These are phyloP conservation scores for Urtica urens DNA, from an alignment of 306 rosid species.

Conservation along the genomic window DNA sequence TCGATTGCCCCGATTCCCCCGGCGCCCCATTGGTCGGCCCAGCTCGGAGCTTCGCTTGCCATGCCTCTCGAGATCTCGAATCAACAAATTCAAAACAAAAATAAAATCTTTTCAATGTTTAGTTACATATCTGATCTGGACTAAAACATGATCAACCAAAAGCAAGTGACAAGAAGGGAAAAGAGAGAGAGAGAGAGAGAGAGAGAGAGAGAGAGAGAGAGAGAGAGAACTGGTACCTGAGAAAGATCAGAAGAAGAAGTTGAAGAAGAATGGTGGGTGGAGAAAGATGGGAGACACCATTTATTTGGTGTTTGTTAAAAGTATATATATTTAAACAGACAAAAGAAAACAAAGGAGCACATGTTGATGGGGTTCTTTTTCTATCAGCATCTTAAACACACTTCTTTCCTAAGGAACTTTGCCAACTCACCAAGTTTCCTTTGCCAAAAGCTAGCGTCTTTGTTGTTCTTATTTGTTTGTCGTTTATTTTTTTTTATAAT, in stretches of 20 bases:
- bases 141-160: neutral
- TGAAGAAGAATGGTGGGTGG: neutral
- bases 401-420: slow-evolving; percentile 23
- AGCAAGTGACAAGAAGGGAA: neutral
- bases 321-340: slow-evolving; percentile 3
- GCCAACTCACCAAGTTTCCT: slow-evolving; percentile 67
- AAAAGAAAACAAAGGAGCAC: slow-evolving; percentile 15
- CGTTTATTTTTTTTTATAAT: slow-evolving; percentile 24
- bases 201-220: slow-evolving; percentile 7
- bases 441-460: slow-evolving; percentile 50
- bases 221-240: slow-evolving; percentile 26
- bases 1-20: slow-evolving; percentile 87
- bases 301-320: neutral
- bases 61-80: slow-evolving; percentile 11
- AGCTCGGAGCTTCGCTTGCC: slow-evolving; percentile 72
- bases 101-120: neutral
- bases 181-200: neutral
- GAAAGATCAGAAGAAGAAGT: neutral
- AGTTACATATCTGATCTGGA: neutral
- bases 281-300: slow-evolving; percentile 5
- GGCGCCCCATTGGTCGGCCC: slow-evolving; percentile 96
- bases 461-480: slow-evolving; percentile 16
- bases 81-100: neutral
- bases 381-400: slow-evolving; percentile 14
- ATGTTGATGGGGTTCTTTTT: slow-evolving; percentile 35